Base-by-base conservation (phyloP, 495 filamentous ascomycete genomes). In the Hyaloscypha variabilis region DNA sequence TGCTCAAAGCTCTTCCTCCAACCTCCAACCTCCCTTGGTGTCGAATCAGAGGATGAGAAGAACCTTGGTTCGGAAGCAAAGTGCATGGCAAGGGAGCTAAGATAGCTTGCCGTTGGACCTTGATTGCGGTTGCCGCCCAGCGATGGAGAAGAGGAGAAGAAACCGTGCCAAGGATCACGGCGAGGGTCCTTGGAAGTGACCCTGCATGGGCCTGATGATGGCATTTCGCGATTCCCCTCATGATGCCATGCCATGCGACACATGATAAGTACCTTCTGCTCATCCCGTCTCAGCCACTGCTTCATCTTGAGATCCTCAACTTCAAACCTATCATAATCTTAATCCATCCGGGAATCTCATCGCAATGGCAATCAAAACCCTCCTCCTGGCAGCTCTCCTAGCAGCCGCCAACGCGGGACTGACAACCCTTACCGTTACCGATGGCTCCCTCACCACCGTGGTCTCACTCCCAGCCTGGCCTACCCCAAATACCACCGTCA, bases 381-480 rank as follows among this genome's bases (percentile, higher is more conserved):
- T 31, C 30, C 11, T 30, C 13, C 30, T 59, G 19, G 6, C 21
- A 21, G 5, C 30, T 8, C 34, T 46, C 14, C 31, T 19, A 17
- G 39, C 57, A 46, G 6, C 29, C 25, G 21, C 14, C 31, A 31
- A 36, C 31, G 57, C 57, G 2, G 31, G 25, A 19, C 34, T 49
- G 28, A 24, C 10, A 56, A 46, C 46, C 26, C 28, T 64, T 31
- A 30, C 51, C n/a, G 14, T 56, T 30, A 39, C 62, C n/a, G 30
- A 3, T 11, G 51, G 11, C 29, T 8, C 56, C 28, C 26, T 52
- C 29, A n/a, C 28, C 19, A 8, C 60, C 25, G 19, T 54, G 14
- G 19, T 54, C 49, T n/a, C 31, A 4, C 49, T 62, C 6, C 60
- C 60, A 13, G 28, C 26, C 19, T 62, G 60, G 49, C 60, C 49